phyloP scores from a whole-genome alignment of 176 grass and related monocot species.

The Triticum monococcum region DNA sequence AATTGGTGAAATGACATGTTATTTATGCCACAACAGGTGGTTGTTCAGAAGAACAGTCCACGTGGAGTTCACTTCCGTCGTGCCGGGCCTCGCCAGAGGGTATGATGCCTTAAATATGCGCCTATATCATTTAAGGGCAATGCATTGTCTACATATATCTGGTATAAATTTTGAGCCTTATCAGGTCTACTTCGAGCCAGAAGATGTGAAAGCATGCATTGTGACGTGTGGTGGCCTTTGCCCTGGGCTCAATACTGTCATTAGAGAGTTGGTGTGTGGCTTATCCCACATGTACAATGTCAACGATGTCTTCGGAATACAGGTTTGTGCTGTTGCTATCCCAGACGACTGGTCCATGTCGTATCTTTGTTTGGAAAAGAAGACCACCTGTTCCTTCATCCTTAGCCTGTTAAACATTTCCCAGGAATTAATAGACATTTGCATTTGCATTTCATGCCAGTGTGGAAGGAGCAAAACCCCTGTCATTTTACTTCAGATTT shows the following conservation, averaged over 20 bases:
- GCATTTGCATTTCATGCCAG: neutral
- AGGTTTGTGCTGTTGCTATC: constrained; percentile 56
- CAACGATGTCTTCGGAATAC: constrained; percentile 67
- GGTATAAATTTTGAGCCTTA: constrained; percentile 3
- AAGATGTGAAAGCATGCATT: constrained; percentile 89
- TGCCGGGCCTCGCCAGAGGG: constrained; percentile 91
- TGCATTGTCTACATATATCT: constrained; percentile 16
- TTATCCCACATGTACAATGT: constrained; percentile 93
- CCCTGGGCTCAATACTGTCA: constrained; percentile 96
- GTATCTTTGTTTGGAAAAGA: neutral
- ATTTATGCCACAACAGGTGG: constrained; percentile 45
- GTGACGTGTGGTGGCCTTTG: constrained; percentile 98
- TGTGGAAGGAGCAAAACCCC: neutral
- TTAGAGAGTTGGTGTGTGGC: constrained; percentile 94
- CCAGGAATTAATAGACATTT: neutral
- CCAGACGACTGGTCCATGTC: neutral
- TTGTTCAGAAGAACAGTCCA: constrained; percentile 67
- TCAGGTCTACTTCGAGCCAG: constrained; percentile 88
- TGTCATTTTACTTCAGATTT: neutral
- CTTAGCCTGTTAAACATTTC: constrained; percentile 3
- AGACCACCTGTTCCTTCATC: neutral
- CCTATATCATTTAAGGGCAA: constrained; percentile 1
- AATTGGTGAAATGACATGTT: constrained; percentile 28
- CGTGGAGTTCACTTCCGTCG: constrained; percentile 90
- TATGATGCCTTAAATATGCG: constrained; percentile 25